Conservation (phyloP, 306 rosid species). For the Macrotyloma uniflorum region DNA sequence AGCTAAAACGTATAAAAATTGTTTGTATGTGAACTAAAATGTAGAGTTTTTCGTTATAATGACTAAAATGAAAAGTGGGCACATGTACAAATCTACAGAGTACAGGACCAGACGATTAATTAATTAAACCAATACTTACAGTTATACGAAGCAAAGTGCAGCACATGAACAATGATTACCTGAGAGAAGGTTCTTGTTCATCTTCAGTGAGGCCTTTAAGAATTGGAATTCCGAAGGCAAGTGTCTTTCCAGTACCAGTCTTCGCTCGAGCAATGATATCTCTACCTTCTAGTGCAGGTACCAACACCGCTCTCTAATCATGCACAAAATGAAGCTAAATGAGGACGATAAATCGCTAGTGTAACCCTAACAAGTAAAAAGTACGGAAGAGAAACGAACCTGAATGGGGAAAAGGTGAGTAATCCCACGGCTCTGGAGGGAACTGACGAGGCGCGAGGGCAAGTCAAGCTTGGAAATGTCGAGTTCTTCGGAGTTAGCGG, state of each 20-base stretch:
- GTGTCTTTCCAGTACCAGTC: constrained; percentile 96
- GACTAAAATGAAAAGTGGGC: too few species aligned
- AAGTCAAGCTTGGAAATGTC: constrained; percentile 75
- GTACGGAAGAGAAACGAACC: constrained; percentile 33
- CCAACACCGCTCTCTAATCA: constrained; percentile 86
- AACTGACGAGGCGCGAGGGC: constrained; percentile 67
- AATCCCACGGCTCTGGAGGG: constrained; percentile 80
- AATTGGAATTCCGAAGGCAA: constrained; percentile 94
- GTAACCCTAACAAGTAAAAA: neutral
- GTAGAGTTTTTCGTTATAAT: too few species aligned
- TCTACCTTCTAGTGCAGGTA: constrained; percentile 90
- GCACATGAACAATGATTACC: constrained; percentile 44
- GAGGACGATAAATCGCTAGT: neutral
- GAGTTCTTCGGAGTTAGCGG: constrained; percentile 60
- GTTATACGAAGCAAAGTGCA: neutral
- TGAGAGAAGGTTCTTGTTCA: constrained; percentile 48
- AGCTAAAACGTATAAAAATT: neutral
- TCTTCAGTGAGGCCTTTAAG: constrained; percentile 72
- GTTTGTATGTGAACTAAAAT: too few species aligned
- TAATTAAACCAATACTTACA: too few species aligned
- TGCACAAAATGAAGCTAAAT: neutral
- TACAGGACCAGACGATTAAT: too few species aligned
- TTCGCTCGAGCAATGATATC: constrained; percentile 97
- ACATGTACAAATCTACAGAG: too few species aligned
- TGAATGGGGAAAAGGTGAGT: constrained; percentile 88